Percentiles rank a stretch among this genome's conserved stretches.
Conservation (phyloP, 169 alveolate genomes). For the Nephromyces sp. region DNA sequence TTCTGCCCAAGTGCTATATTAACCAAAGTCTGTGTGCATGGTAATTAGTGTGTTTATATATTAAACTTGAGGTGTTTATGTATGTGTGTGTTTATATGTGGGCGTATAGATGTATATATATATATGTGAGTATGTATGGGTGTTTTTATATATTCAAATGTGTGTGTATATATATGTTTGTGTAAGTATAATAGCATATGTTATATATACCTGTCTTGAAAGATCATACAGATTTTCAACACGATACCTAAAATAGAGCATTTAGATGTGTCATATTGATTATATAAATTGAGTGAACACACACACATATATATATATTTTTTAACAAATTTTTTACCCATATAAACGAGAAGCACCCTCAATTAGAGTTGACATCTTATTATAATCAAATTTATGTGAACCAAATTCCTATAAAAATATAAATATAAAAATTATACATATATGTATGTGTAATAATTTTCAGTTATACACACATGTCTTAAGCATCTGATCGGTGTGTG, state of each 20-base stretch:
- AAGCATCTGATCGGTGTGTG: no score
- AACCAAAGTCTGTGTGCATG: neutral
- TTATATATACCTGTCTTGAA: neutral
- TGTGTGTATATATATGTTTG: no score
- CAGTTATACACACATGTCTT: no score
- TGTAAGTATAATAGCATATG: no score
- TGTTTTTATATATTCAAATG: no score
- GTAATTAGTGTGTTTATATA: no score
- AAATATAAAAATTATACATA: neutral
- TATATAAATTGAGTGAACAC: neutral
- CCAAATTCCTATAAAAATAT: neutral
- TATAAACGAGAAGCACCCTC: neutral
- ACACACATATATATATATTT: neutral
- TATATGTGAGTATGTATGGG: no score
- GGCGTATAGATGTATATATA: no score
- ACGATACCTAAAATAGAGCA: neutral
- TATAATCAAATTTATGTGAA: neutral
- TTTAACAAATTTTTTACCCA: no score
- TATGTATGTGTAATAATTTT: neutral
- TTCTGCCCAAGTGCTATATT: neutral
- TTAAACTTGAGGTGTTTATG: no score
- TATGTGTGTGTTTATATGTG: no score
- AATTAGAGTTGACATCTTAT: neutral
- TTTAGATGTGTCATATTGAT: neutral
- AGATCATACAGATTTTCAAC: neutral